Evolutionary conservation across 257 asterid genomes (phyloP), one percentile per base, ranked within the genome.

Genomic region (Solanum tacnaense): DNA sequence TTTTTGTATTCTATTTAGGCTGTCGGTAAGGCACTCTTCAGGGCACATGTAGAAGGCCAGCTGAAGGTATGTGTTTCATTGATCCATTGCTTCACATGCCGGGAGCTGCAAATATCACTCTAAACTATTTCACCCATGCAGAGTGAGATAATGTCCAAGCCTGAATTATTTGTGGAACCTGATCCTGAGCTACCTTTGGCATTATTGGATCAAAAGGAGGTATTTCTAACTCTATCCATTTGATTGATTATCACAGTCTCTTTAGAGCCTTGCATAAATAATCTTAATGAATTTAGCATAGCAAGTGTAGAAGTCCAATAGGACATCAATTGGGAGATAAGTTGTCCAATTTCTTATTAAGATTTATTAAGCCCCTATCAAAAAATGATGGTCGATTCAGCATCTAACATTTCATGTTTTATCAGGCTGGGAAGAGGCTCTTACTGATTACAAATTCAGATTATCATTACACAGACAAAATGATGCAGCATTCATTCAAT

Each of bases 1-100:
- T 89, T 44, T 85, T 44, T 89, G 84, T 84, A 89, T 88, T 91
- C 87, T 76, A 86, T 86, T 87, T 92, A 96, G 98, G 98, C 98
- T 86, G 98, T 96, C 87, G 98, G 96, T n/a, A 96, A 94, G 91
- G 98, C 98, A 65, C 97, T 96, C 89, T 96, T 96, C 88, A 92
- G 96, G 90, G 98, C 98, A 89, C 98, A 96, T 92, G 98, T 96
- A 49, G 98, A 96, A 93, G 98, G 98, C 84, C 98, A 96, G 91
- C 93, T 96, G 86, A 96, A 96, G 98, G 98, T 96, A 90, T 52
- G 70, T 88, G 46, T 88, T 58, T 89, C 25, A 34, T 83, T 73
- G 85, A 49, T 81, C 20, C 86, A 88, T 31, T 52, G 87, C 84
- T 75, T 36, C 91, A 90, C 89, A 83, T 87, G 81, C 70, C 56